Evolutionary conservation across 805 yeast species (phyloP).

Genomic region (Kodamaea neixiangensis): DNA sequence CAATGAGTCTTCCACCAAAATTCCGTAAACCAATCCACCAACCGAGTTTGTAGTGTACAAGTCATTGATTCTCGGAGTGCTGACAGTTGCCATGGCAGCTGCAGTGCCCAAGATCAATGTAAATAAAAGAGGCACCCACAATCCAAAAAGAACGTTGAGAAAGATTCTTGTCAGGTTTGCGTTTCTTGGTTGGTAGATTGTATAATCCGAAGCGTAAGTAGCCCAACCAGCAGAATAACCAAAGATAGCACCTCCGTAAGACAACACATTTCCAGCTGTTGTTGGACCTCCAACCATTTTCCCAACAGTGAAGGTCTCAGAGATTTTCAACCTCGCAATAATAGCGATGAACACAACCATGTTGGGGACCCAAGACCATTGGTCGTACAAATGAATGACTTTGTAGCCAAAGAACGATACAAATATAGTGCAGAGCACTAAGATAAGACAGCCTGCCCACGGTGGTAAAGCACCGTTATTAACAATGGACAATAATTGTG

Average conservation of each 20-base stretch:
- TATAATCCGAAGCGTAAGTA: conserved; percentile 88
- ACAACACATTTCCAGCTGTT: conserved; percentile 73
- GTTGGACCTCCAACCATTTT: conserved; percentile 51
- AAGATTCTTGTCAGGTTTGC: conserved; percentile 62
- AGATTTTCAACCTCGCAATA: conserved; percentile 70
- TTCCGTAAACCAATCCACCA: conserved; percentile 83
- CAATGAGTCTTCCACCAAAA: conserved; percentile 75
- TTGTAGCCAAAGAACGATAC: conserved; percentile 84
- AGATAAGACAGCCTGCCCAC: conserved; percentile 85
- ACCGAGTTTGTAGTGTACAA: conserved; percentile 55
- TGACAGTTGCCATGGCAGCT: conserved; percentile 62
- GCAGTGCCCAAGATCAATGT: conserved; percentile 86
- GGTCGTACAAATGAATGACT: conserved; percentile 78
- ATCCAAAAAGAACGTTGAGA: conserved; percentile 61
- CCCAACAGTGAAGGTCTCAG: conserved; percentile 55
- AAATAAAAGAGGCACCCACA: conserved; percentile 67
- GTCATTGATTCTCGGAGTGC: conserved; percentile 39
- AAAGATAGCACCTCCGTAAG: conserved; percentile 79
- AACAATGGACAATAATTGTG: conserved; percentile 77
- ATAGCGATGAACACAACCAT: conserved; percentile 70
- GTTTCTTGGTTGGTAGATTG: conserved; percentile 77
- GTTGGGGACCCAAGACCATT: conserved; percentile 87
- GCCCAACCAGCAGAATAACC: conserved; percentile 97
- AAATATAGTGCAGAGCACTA: conserved; percentile 64
- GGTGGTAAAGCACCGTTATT: conserved; percentile 71